Evolutionary conservation across 495 filamentous ascomycete species (phyloP).

Genomic region (Opeltia flavorubescens): DNA sequence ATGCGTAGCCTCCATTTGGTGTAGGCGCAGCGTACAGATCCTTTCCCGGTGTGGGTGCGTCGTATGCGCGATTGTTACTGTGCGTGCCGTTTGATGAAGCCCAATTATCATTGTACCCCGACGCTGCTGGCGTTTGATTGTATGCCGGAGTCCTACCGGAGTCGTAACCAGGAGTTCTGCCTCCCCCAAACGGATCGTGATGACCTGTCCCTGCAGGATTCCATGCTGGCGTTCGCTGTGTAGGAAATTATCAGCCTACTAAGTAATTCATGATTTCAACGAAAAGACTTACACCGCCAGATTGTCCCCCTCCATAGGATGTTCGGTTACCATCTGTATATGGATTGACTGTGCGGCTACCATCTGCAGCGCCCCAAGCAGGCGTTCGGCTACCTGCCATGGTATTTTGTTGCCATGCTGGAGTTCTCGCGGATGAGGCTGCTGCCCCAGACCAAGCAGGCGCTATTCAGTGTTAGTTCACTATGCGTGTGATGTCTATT

Average conservation of each 20-base stretch:
- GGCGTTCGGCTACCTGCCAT: slow-evolving; percentile 48
- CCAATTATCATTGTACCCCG: slow-evolving; percentile 15
- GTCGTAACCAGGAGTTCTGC: slow-evolving; percentile 45
- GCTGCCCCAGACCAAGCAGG: slow-evolving; percentile 43
- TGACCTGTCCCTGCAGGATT: slow-evolving; percentile 22
- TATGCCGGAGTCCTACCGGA: slow-evolving; percentile 39
- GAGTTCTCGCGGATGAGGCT: slow-evolving; percentile 15
- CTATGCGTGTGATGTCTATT: background rate
- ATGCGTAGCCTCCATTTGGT: slow-evolving; percentile 39
- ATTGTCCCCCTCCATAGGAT: slow-evolving; percentile 23
- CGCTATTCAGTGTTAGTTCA: slow-evolving; percentile 20
- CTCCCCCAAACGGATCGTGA: slow-evolving; percentile 28
- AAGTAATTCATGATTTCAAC: background rate
- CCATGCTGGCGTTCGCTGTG: slow-evolving; percentile 36
- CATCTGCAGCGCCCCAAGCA: slow-evolving; percentile 43
- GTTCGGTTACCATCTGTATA: slow-evolving; percentile 65
- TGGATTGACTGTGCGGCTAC: slow-evolving; percentile 56
- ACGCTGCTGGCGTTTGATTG: slow-evolving; percentile 13
- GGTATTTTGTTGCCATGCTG: slow-evolving; percentile 21
- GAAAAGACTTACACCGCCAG: slow-evolving; percentile 16
- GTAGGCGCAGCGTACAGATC: slow-evolving; percentile 39
- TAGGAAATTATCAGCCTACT: background rate
- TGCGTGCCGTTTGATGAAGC: slow-evolving; percentile 29
- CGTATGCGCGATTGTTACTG: slow-evolving; percentile 43
- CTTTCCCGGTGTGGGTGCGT: slow-evolving; percentile 67